phyloP scores from a whole-genome alignment of 352 stramenopile genomes.

The Phytopythium delawarense region DNA sequence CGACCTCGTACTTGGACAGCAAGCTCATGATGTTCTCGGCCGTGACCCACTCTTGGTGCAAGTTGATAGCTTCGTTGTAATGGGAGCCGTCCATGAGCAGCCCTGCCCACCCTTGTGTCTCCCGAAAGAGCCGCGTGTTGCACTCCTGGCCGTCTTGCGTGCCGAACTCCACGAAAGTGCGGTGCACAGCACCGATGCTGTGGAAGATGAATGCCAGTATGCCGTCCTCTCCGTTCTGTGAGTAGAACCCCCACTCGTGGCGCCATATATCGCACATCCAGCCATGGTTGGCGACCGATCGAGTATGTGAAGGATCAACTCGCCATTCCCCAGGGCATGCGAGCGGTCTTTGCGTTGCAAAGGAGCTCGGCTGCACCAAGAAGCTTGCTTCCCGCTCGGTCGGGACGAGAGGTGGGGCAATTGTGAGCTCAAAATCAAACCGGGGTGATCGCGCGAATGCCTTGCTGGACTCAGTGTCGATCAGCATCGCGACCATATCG shows the following conservation, averaged over 20 bases:
- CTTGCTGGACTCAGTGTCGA: constrained; percentile 42
- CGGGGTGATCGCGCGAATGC: constrained; percentile 18
- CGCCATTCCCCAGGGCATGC: constrained; percentile 12
- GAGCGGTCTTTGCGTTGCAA: constrained; percentile 21
- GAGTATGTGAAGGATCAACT: constrained; percentile 4
- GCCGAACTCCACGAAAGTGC: constrained; percentile 65
- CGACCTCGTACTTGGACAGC: constrained; percentile 40
- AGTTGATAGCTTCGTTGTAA: constrained; percentile 38
- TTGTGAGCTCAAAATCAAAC: constrained; percentile 14
- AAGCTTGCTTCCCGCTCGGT: constrained; percentile 7
- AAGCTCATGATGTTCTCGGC: constrained; percentile 59
- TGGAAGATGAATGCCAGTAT: constrained; percentile 57
- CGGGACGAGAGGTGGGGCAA: not conserved
- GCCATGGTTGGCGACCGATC: not conserved
- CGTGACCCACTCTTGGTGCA: constrained; percentile 57
- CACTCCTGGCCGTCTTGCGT: constrained; percentile 50
- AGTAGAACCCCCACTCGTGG: constrained; percentile 61
- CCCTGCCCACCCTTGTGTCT: constrained; percentile 43
- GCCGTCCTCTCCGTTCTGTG: constrained; percentile 72
- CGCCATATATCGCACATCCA: constrained; percentile 64
- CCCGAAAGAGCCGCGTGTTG: constrained; percentile 55
- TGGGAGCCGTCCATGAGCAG: constrained; percentile 57
- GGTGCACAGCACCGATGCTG: constrained; percentile 29
- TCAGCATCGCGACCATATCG: constrained; percentile 31
- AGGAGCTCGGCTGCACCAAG: constrained; percentile 15